A percentile compares a stretch with the other conserved stretches of the same genome.
These are phyloP conservation scores for Vitis rotundifolia DNA, from an alignment of 164 flowering plant genomes.

Conservation along the genomic window DNA sequence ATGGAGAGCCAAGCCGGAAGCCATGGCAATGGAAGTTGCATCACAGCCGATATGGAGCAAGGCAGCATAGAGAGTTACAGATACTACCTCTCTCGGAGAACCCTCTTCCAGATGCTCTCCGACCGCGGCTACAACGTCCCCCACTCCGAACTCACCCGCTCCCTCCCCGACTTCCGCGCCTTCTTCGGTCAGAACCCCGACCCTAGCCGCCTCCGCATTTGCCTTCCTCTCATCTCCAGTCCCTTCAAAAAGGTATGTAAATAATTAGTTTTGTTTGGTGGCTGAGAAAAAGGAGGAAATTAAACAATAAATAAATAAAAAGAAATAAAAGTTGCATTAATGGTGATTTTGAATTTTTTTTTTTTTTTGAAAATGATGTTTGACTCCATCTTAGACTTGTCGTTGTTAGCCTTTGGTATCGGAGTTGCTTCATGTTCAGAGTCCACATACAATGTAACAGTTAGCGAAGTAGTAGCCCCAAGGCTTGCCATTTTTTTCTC, in stretches of 20 bases:
- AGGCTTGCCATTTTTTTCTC: too few relatives aligned
- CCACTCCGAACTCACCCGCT: constrained; percentile 15
- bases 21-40: neutral
- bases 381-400: neutral
- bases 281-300: neutral
- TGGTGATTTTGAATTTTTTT: neutral
- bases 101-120: constrained; percentile 30
- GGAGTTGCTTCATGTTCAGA: too few relatives aligned
- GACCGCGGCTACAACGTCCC: constrained; percentile 34
- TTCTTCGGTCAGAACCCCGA: constrained; percentile 15
- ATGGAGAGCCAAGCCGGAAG: neutral
- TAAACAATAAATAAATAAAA: neutral
- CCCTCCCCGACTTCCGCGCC: constrained; percentile 26
- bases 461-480: too few relatives aligned
- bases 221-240: constrained; percentile 10
- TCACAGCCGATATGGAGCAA: constrained; percentile 1
- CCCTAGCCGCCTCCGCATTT: constrained; percentile 18
- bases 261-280: neutral
- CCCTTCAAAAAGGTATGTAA: constrained; percentile 25
- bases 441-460: too few relatives aligned
- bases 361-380: neutral
- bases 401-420: too few relatives aligned
- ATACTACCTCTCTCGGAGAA: constrained; percentile 26
- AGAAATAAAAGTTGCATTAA: neutral
- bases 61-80: constrained; percentile 22